These are phyloP conservation scores for Blumeria hordei DNA, from an alignment of 2,329 filamentous ascomycete species.

Conservation along the genomic window DNA sequence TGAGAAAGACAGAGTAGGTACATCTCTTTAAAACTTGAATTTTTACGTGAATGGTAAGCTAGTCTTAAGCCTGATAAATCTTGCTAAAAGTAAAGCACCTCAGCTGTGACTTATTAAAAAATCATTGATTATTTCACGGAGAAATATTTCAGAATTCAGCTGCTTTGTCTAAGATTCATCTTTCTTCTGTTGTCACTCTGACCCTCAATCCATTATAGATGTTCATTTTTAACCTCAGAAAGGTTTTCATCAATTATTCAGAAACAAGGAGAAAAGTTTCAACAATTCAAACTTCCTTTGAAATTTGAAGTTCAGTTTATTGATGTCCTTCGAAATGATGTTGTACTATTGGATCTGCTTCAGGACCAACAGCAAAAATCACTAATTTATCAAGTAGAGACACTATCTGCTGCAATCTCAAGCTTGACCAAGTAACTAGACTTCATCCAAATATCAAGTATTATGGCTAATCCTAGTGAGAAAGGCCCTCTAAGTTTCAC, in stretches of 20 bases:
- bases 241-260: not conserved
- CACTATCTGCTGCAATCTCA: slow-evolving; percentile 40
- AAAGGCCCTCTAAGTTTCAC: slow-evolving; percentile 32
- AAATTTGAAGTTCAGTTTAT: slow-evolving; percentile 65
- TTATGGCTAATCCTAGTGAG: not conserved
- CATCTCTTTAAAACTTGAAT: no score
- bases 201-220: no score
- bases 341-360: slow-evolving; percentile 38
- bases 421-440: slow-evolving; percentile 7
- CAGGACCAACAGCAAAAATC: slow-evolving; percentile 35
- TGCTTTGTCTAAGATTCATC: not conserved
- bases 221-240: not conserved
- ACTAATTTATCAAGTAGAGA: slow-evolving; percentile 36
- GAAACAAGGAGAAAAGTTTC: not conserved
- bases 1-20: no score
- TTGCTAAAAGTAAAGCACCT: no score
- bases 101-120: not conserved
- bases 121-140: not conserved
- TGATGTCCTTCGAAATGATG: slow-evolving; percentile 44
- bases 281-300: slow-evolving; percentile 28
- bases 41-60: no score
- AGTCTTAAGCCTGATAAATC: no score
- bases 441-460: not conserved
- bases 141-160: not conserved
- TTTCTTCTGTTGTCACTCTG: not conserved